Base-by-base conservation (phyloP, 352 stramenopile species). In the Phytophthora cryptogea region DNA sequence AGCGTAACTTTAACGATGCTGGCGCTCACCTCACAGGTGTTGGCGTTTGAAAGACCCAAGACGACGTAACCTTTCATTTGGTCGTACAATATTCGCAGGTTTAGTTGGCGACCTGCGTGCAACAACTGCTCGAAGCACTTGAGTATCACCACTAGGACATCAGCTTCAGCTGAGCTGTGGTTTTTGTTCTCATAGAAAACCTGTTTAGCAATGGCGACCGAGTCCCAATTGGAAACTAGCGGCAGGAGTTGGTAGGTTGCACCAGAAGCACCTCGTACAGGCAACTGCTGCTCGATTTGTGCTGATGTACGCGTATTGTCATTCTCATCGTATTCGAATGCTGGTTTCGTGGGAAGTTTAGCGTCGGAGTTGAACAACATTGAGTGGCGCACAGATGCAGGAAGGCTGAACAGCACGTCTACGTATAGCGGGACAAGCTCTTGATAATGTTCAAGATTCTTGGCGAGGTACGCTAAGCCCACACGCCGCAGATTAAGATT, bases 341-440 rank as follows among this genome's bases (percentile, higher is more conserved):
- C 42, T 16, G 41, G n/a, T 10, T 66, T 41, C 7, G 46, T 31
- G 0, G 35, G 39, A 7, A n/a, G 17, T 23, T 44, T 20, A 27
- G 28, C 42, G n/a, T 66, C 44, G 0, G 36, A 27, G 43, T 35
- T 36, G 14, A 48, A 10, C 26, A 92, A 35, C 64, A 90, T 82
- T 35, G 59, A 35, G 10, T 61, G 57, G 14, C 78, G 74, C 43
- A 90, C 55, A 4, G 40, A 20, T 10, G 68, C 48, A 9, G 85
- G 77, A 1, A 94, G 37, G 16, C 79, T 91, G 26, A 88, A 67
- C 8, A 94, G 61, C 43, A 94, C 83, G 44, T 94, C 85, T 2
- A 90, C 72, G 33, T 87, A 94, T 14, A 91, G 62, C 43, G 83
- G 79, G 36, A 92, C 81, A 13, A 92, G 74, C 54, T 92, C 83